Percentiles rank a stretch among this genome's conserved stretches.
Conservation (phyloP, 768 basidiomycete genomes). For the Suillus decipiens region DNA sequence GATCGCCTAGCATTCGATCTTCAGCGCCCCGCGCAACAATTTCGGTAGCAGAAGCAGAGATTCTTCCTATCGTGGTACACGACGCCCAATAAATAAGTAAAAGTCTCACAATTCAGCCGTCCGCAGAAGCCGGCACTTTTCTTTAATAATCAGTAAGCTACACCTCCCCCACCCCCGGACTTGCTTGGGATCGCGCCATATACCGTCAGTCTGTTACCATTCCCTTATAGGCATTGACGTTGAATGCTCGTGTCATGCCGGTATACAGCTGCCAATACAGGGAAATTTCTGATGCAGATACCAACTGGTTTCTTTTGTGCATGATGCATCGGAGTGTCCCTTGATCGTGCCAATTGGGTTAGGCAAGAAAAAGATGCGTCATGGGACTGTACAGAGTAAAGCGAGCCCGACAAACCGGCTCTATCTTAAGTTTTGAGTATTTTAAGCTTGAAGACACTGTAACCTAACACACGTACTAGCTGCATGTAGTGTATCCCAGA, state of each 20-base stretch:
- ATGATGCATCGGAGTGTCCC: not conserved
- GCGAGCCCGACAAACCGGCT: conserved; percentile 30
- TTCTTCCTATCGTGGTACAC: not conserved
- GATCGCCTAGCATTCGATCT: not conserved
- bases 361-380: not conserved
- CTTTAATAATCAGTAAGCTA: not conserved
- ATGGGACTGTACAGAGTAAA: not conserved
- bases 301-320: not conserved
- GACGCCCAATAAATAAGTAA: not conserved
- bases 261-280: not conserved
- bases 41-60: not conserved
- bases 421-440: conserved; percentile 31
- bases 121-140: not conserved
- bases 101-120: not conserved
- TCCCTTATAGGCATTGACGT: not conserved
- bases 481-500: not conserved
- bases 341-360: not conserved
- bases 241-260: not conserved
- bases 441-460: conserved; percentile 19
- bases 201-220: not conserved
- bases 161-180: not conserved
- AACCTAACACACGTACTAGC: not conserved
- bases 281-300: not conserved
- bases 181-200: not conserved
- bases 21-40: not conserved